Percentiles rank a stretch among this genome's conserved stretches.
Evolutionary conservation across 179 eudicot species (phyloP).

Genomic region (Vitellaria paradoxa): DNA sequence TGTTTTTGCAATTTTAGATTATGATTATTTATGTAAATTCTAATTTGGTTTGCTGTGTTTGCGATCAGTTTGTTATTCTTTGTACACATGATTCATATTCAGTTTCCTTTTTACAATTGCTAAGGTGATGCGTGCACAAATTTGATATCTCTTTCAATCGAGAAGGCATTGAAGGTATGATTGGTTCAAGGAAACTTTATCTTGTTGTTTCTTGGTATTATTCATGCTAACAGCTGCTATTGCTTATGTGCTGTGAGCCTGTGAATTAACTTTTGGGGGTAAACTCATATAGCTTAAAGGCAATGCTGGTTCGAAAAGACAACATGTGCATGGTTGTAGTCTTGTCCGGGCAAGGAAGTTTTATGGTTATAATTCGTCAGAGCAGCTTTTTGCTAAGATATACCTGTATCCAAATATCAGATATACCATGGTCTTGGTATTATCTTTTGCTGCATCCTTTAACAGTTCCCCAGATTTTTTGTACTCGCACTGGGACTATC

Average conservation of each 20-base stretch:
- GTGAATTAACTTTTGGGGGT: slow-evolving; percentile 8
- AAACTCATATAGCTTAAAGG: slow-evolving; percentile 65
- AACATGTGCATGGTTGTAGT: slow-evolving; percentile 90
- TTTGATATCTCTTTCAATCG: slow-evolving; percentile 58
- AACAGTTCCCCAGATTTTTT: background rate
- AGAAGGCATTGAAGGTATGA: slow-evolving; percentile 86
- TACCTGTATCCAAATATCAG: slow-evolving; percentile 73
- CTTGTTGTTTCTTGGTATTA: slow-evolving; percentile 1
- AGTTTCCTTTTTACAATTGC: background rate
- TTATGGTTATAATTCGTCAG: slow-evolving; percentile 81
- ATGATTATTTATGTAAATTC: background rate
- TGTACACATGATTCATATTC: background rate
- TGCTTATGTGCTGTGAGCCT: slow-evolving; percentile 1
- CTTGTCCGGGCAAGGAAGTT: slow-evolving; percentile 78
- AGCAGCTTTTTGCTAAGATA: slow-evolving; percentile 83
- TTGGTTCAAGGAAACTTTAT: background rate
- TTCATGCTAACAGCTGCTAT: slow-evolving; percentile 15
- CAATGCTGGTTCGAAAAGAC: slow-evolving; percentile 77
- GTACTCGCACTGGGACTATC: background rate
- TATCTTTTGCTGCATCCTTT: background rate
- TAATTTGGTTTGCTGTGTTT: background rate
- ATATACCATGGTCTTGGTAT: background rate
- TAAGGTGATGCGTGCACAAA: slow-evolving; percentile 55
- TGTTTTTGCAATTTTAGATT: background rate
- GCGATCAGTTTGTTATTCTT: background rate